Evolutionary conservation across 768 basidiomycete species (phyloP).

Genomic region (Amanita rimosa): DNA sequence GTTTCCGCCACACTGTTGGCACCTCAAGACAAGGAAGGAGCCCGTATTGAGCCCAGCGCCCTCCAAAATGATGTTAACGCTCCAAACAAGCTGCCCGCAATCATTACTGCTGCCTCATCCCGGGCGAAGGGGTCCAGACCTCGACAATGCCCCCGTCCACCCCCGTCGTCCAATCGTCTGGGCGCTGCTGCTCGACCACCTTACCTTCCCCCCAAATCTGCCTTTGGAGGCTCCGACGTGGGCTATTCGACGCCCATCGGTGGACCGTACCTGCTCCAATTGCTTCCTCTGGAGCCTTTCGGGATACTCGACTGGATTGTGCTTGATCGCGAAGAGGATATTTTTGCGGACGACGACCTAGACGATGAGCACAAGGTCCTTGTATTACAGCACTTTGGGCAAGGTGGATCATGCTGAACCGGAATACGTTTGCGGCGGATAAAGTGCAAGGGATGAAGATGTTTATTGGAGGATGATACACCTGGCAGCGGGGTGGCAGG

Average conservation of each 20-base stretch:
- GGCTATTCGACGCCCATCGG: slow-evolving; percentile 56
- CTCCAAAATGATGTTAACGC: background rate
- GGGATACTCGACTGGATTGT: slow-evolving; percentile 63
- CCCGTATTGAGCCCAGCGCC: background rate
- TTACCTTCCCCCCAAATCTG: slow-evolving; percentile 38
- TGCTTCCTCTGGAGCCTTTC: slow-evolving; percentile 45
- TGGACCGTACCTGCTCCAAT: slow-evolving; percentile 47
- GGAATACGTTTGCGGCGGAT: slow-evolving; percentile 22
- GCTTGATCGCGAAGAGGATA: slow-evolving; percentile 63
- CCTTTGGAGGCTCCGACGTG: slow-evolving; percentile 35
- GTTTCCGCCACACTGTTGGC: too few relatives aligned
- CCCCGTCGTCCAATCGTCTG: slow-evolving; percentile 29
- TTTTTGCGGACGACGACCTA: slow-evolving; percentile 62
- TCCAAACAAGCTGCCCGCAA: background rate
- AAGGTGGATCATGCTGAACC: slow-evolving; percentile 58
- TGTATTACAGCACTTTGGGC: slow-evolving; percentile 73
- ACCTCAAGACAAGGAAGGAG: too few relatives aligned
- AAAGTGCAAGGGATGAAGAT: slow-evolving; percentile 27
- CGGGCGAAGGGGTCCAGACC: slow-evolving; percentile 2
- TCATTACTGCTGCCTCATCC: slow-evolving; percentile 7
- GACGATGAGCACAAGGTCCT: slow-evolving; percentile 68
- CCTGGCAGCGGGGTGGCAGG: slow-evolving; percentile 55
- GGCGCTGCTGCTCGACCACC: slow-evolving; percentile 42
- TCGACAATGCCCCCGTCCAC: slow-evolving; percentile 25
- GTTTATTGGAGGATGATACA: slow-evolving; percentile 65